Evolutionary conservation across 495 filamentous ascomycete species (phyloP).

Genomic region (Viridothelium virens): DNA sequence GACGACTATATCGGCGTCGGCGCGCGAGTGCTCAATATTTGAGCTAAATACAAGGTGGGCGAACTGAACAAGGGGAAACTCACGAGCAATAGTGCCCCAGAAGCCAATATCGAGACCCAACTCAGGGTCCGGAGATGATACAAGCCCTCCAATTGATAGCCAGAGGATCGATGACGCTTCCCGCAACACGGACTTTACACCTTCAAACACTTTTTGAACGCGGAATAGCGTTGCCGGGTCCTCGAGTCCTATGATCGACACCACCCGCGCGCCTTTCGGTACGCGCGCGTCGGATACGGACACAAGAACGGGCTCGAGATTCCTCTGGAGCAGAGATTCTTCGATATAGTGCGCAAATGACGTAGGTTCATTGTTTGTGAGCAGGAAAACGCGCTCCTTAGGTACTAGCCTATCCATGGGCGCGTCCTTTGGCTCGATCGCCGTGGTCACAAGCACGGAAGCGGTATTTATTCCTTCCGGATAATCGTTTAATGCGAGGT

Average conservation of each 20-base stretch:
- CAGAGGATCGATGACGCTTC: neutral
- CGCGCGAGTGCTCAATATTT: neutral
- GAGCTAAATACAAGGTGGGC: neutral
- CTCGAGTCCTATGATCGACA: neutral
- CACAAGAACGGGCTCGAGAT: neutral
- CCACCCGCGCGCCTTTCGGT: neutral
- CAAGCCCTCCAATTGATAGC: neutral
- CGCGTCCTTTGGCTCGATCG: neutral
- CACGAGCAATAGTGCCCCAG: neutral
- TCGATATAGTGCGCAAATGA: neutral
- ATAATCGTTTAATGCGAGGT: neutral
- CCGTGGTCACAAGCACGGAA: neutral
- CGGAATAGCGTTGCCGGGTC: neutral
- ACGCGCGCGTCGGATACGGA: neutral
- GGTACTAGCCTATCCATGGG: neutral
- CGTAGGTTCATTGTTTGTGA: neutral
- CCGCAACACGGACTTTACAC: neutral
- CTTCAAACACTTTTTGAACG: neutral
- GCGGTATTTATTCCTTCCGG: neutral
- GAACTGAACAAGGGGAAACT: neutral
- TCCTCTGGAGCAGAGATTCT: neutral
- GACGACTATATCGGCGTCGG: neutral
- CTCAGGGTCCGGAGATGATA: neutral
- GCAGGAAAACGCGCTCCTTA: neutral
- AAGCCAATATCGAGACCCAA: neutral